Evolutionary conservation across 805 yeast species (phyloP), one percentile per base, ranked within the genome.

Genomic region (Kodamaea kakaduensis): DNA sequence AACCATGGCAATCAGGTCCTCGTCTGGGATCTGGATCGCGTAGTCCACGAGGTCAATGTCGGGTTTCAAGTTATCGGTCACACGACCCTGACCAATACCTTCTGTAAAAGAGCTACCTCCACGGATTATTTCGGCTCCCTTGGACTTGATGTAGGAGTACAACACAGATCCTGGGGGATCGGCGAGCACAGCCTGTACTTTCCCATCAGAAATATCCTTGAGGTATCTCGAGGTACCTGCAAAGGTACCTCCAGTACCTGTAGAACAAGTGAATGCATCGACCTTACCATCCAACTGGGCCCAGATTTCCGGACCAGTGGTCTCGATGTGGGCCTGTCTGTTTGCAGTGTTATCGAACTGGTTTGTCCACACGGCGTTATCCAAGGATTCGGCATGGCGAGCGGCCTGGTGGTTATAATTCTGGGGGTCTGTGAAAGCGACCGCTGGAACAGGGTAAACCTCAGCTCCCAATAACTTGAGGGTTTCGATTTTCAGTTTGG

Each of bases 51-150:
- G 57, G 6, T 71, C 81, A 18, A 87, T 64, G 43, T 86, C 96
- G 28, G 77, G 83, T 12, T 68, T 69, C 58, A 89, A 70, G 58
- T 89, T 89, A 44, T 75, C 82, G 5, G 96, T 89, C 50, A 89
- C 82, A 50, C 97, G 74, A 31, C 96, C 96, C 62, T 89, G 97
- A 18, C 97, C 97, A 62, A 89, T 87, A 20, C 97, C 97, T 64
- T 89, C 97, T 18, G 96, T 89, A 59, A 89, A 87, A 0, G 95
- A 83, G 3, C 86, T 77, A 19, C 97, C 97, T 1, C 74, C 70
- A 50, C 88, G 75, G 27, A 77, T 86, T 38, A 81, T 61, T 8
- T 73, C 69, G 53, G 80, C 66, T 20, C 90, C 90, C 19, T 26
- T 26, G 12, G 78, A 77, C 4, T 84, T 68, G 41, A 89, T 77